Percentiles rank a stretch among this genome's conserved stretches.
phyloP scores from a whole-genome alignment of 2,329 filamentous ascomycete species.

The Diaporthe citriasiana region DNA sequence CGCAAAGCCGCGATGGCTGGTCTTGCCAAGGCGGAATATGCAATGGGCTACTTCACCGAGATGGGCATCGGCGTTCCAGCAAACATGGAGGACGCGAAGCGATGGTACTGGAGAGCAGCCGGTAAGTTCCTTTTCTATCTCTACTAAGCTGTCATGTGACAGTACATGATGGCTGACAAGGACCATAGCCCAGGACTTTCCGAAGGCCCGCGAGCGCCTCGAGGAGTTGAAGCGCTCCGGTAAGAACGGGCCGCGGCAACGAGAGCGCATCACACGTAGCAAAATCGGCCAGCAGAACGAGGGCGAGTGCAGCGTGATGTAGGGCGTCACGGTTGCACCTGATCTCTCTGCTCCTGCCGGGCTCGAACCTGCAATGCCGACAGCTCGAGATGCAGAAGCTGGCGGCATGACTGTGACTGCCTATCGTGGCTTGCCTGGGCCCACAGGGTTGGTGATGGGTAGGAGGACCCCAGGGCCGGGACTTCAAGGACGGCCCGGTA shows the following conservation, averaged over 20 bases:
- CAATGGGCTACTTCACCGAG: constrained; percentile 98
- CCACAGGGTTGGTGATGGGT: background rate
- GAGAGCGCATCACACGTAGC: constrained; percentile 85
- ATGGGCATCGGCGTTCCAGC: constrained; percentile 90
- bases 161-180: constrained; percentile 48
- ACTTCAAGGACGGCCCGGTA: constrained; percentile 22
- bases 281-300: constrained; percentile 88
- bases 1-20: constrained; percentile 91
- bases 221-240: constrained; percentile 91
- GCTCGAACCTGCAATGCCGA: constrained; percentile 11
- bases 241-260: constrained; percentile 77
- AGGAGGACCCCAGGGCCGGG: constrained; percentile 34
- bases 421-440: constrained; percentile 33
- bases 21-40: constrained; percentile 94
- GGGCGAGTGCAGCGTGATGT: constrained; percentile 91
- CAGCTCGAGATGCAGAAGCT: constrained; percentile 16
- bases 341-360: constrained; percentile 9
- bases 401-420: constrained; percentile 7
- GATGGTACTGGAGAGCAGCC: constrained; percentile 98
- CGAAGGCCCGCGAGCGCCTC: constrained; percentile 90
- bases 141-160: constrained; percentile 10
- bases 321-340: constrained; percentile 38
- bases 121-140: constrained; percentile 75
- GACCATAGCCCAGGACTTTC: constrained; percentile 86
- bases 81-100: constrained; percentile 94